A percentile compares a stretch with the other conserved stretches of the same genome.
These are phyloP conservation scores for Fusarium mexicanum DNA, from an alignment of 2,329 filamentous ascomycete genomes.

Conservation along the genomic window DNA sequence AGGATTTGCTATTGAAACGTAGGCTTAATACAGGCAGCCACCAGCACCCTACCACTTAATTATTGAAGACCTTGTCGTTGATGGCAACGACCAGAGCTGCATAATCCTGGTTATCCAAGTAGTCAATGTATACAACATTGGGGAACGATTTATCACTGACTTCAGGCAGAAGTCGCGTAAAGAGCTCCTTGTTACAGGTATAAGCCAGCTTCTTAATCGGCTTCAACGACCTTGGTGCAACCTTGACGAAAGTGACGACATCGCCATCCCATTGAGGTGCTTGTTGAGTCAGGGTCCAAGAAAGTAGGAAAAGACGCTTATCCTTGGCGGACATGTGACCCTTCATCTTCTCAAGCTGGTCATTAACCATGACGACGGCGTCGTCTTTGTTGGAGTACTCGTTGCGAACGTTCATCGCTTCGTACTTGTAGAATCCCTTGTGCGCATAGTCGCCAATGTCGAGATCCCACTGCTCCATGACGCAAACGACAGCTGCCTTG, in stretches of 20 bases:
- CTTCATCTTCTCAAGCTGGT: constrained; percentile 14
- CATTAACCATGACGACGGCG: neutral
- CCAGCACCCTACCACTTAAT: neutral
- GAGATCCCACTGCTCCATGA: constrained; percentile 11
- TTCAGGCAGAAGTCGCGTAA: neutral
- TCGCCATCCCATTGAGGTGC: neutral
- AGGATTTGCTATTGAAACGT: neutral
- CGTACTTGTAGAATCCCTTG: constrained; percentile 8
- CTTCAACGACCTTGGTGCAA: neutral
- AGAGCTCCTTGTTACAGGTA: constrained; percentile 11
- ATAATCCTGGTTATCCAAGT: constrained; percentile 7
- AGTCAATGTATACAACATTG: constrained; percentile 17
- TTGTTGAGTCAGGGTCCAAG: constrained; percentile 10
- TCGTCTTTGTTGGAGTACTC: constrained; percentile 19
- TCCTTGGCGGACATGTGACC: constrained; percentile 11
- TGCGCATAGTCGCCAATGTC: neutral
- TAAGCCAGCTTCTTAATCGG: neutral
- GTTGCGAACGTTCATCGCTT: constrained; percentile 7
- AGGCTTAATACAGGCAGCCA: neutral
- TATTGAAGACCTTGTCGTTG: constrained; percentile 18
- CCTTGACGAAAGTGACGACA: neutral
- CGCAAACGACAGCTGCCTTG: neutral
- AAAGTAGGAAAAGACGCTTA: constrained; percentile 1
- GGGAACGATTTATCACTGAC: constrained; percentile 1
- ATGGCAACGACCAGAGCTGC: constrained; percentile 6